Evolutionary conservation across 2,329 filamentous ascomycete species (phyloP).

Genomic region (Fusarium pininemorale): DNA sequence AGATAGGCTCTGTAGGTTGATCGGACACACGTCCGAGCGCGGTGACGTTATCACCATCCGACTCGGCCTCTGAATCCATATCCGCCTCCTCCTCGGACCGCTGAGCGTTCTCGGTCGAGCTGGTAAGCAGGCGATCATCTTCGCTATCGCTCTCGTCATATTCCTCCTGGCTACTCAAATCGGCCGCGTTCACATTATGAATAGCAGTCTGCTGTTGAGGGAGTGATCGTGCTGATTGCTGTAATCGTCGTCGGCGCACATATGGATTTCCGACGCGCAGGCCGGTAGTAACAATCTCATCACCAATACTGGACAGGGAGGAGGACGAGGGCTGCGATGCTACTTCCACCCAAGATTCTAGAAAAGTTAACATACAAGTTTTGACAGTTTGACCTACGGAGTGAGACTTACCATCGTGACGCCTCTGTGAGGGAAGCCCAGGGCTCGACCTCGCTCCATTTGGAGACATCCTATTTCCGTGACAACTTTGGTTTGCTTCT

Average conservation of each 20-base stretch:
- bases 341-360: slow-evolving; percentile 97
- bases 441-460: slow-evolving; percentile 43
- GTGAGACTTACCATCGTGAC: slow-evolving; percentile 48
- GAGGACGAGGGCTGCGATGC: slow-evolving; percentile 93
- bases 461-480: slow-evolving; percentile 39
- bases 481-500: slow-evolving; percentile 41
- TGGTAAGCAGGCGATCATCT: slow-evolving; percentile 73
- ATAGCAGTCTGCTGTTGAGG: slow-evolving; percentile 53
- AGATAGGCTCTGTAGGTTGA: slow-evolving; percentile 62
- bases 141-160: slow-evolving; percentile 95
- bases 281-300: slow-evolving; percentile 92
- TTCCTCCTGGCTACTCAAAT: slow-evolving; percentile 86
- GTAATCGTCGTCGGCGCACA: slow-evolving; percentile 65
- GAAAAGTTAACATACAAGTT: slow-evolving; percentile 22
- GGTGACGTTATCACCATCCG: slow-evolving; percentile 79
- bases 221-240: slow-evolving; percentile 45
- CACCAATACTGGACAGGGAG: slow-evolving; percentile 83
- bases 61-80: slow-evolving; percentile 59
- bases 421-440: slow-evolving; percentile 46
- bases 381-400: neutral
- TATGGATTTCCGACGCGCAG: slow-evolving; percentile 77
- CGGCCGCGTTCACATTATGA: slow-evolving; percentile 54
- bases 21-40: slow-evolving; percentile 74
- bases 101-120: slow-evolving; percentile 64
- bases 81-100: slow-evolving; percentile 51